Percentiles rank a stretch among this genome's conserved stretches.
These are phyloP conservation scores for Erodium texanum DNA, from an alignment of 441 rosid species.

Conservation along the genomic window DNA sequence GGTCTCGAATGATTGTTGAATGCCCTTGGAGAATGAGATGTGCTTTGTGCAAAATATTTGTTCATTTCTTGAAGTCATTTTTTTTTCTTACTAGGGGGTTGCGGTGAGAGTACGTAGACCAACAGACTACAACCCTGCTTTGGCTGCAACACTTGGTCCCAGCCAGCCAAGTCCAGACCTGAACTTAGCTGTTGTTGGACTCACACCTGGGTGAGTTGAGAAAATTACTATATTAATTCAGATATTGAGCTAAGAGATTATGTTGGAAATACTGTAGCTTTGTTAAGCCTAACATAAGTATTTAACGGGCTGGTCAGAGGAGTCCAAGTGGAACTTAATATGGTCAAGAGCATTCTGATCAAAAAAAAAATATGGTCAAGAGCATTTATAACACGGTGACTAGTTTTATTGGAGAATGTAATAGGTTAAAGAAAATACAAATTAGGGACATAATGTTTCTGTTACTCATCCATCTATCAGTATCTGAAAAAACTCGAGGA, in stretches of 20 bases:
- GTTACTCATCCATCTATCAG: background rate
- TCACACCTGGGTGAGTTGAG: constrained; percentile 22
- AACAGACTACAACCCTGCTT: constrained; percentile 29
- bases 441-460: background rate
- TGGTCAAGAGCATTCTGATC: too few species aligned
- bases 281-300: background rate
- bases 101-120: constrained; percentile 31
- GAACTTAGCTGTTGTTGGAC: constrained; percentile 30
- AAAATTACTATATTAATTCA: background rate
- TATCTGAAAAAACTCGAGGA: background rate
- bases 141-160: constrained; percentile 34
- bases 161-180: constrained; percentile 28
- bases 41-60: background rate
- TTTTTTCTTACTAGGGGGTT: constrained; percentile 22
- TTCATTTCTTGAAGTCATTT: background rate
- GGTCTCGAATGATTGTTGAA: background rate
- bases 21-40: background rate
- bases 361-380: too few species aligned
- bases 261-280: background rate
- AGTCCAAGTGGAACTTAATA: background rate
- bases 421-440: too few species aligned
- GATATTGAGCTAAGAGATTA: background rate
- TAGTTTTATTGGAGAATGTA: background rate
- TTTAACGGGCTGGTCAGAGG: background rate
- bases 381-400: background rate